Conservation (phyloP, 208 protist species). For the Crithidia thermophila region DNA sequence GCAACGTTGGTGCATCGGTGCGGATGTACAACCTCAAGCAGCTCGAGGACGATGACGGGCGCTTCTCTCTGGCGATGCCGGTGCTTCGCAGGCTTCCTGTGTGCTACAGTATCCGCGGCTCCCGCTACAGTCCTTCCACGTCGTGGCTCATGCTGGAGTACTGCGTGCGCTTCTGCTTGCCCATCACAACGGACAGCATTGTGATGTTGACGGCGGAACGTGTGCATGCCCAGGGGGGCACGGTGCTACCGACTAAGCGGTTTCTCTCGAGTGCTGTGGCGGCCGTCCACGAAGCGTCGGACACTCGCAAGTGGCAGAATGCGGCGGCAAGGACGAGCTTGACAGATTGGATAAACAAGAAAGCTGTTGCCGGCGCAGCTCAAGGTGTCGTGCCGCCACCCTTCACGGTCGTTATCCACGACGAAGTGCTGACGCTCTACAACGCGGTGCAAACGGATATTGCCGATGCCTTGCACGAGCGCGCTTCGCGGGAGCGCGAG, state of each 20-base stretch:
- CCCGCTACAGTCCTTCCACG: conserved; percentile 36
- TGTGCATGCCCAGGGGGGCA: conserved; percentile 32
- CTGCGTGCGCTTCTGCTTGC: conserved; percentile 45
- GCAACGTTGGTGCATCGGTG: neutral
- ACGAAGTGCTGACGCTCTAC: conserved; percentile 58
- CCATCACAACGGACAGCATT: neutral
- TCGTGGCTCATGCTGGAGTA: conserved; percentile 64
- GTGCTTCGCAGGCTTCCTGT: neutral
- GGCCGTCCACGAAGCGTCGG: neutral
- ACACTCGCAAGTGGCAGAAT: neutral
- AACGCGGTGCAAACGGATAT: conserved; percentile 67
- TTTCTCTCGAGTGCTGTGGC: neutral
- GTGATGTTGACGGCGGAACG: conserved; percentile 45
- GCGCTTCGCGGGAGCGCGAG: conserved; percentile 8
- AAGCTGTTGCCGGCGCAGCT: neutral
- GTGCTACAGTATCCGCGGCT: conserved; percentile 40
- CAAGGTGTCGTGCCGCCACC: conserved; percentile 29
- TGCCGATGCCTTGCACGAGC: conserved; percentile 22
- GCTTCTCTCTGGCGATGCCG: conserved; percentile 17
- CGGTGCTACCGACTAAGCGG: neutral
- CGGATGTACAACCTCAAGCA: conserved; percentile 55
- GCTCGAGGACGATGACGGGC: conserved; percentile 30
- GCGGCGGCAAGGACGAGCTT: neutral
- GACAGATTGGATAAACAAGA: no score
- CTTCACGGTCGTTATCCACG: conserved; percentile 44